Evolutionary conservation across 495 filamentous ascomycete species (phyloP).

Genomic region (Astrothelium macrocarpum): DNA sequence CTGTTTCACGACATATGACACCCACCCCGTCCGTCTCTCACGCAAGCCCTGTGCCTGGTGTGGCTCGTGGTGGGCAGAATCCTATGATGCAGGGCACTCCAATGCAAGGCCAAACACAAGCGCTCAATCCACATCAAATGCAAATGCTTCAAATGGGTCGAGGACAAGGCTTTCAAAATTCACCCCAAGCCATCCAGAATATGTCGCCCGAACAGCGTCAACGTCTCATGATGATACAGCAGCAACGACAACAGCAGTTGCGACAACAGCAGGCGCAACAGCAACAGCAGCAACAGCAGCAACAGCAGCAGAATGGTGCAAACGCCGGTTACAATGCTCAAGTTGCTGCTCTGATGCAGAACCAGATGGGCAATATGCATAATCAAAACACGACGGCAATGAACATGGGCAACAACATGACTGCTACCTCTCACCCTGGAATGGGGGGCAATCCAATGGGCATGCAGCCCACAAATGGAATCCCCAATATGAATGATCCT

Average conservation of each 20-base stretch:
- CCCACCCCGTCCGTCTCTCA: conserved; percentile 31
- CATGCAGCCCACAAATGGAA: background rate
- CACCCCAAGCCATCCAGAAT: conserved; percentile 10
- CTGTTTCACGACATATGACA: conserved; percentile 49
- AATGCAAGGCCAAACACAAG: conserved; percentile 13
- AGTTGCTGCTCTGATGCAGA: background rate
- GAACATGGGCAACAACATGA: conserved; percentile 4
- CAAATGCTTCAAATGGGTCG: conserved; percentile 10
- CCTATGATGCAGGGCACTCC: conserved; percentile 21
- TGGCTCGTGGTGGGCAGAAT: conserved; percentile 53
- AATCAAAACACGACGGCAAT: conserved; percentile 1
- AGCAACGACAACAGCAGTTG: background rate
- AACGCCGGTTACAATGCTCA: background rate
- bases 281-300: no score
- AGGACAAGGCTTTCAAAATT: conserved; percentile 10
- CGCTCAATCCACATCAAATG: conserved; percentile 27
- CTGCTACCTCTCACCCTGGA: background rate
- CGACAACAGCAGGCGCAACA: background rate
- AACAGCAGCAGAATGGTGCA: conserved; percentile 1
- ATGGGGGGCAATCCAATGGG: background rate
- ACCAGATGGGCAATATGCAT: background rate
- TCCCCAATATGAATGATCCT: background rate
- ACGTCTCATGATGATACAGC: conserved; percentile 7
- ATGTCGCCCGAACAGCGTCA: conserved; percentile 17
- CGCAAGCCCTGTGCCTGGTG: conserved; percentile 41